Percentiles rank a stretch among this genome's conserved stretches.
These are phyloP conservation scores for Xerocomus potaroensis DNA, from an alignment of 768 basidiomycete species.

Conservation along the genomic window DNA sequence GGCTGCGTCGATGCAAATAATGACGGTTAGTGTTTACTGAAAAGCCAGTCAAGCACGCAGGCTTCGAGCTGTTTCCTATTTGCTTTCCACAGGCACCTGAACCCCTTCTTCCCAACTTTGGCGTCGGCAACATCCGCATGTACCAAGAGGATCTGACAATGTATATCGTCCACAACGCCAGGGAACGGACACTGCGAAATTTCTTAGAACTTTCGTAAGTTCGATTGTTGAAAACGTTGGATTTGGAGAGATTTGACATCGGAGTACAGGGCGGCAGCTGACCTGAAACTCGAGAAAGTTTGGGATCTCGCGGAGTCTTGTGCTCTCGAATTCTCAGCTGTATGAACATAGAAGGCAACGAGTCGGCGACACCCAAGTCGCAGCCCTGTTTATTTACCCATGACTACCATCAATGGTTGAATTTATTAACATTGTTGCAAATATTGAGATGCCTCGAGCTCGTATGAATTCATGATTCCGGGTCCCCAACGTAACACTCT, in stretches of 20 bases:
- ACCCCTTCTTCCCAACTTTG: conserved; percentile 39
- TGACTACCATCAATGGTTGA: too few relatives aligned
- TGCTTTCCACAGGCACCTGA: conserved; percentile 27
- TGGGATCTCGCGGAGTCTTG: conserved; percentile 29
- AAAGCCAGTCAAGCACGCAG: too few relatives aligned
- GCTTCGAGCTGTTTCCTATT: not conserved
- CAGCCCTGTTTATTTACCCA: too few relatives aligned
- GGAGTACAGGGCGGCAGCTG: conserved; percentile 16
- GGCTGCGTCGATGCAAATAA: conserved; percentile 7
- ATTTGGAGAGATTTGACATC: conserved; percentile 3
- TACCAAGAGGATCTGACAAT: conserved; percentile 31
- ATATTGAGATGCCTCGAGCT: too few relatives aligned
- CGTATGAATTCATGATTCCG: too few relatives aligned
- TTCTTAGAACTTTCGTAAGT: conserved; percentile 28
- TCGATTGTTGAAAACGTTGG: not conserved
- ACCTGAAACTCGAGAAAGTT: conserved; percentile 28
- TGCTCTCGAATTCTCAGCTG: conserved; percentile 23
- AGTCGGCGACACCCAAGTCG: too few relatives aligned
- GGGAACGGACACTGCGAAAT: conserved; percentile 31
- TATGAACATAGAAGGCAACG: conserved; percentile 9
- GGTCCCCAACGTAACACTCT: too few relatives aligned
- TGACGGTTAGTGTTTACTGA: conserved; percentile 13
- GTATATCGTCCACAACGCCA: conserved; percentile 30
- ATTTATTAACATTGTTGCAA: too few relatives aligned
- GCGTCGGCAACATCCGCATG: conserved; percentile 26